Evolutionary conservation across 345 rosid species (phyloP).

Genomic region (Pugionium dolabratum): DNA sequence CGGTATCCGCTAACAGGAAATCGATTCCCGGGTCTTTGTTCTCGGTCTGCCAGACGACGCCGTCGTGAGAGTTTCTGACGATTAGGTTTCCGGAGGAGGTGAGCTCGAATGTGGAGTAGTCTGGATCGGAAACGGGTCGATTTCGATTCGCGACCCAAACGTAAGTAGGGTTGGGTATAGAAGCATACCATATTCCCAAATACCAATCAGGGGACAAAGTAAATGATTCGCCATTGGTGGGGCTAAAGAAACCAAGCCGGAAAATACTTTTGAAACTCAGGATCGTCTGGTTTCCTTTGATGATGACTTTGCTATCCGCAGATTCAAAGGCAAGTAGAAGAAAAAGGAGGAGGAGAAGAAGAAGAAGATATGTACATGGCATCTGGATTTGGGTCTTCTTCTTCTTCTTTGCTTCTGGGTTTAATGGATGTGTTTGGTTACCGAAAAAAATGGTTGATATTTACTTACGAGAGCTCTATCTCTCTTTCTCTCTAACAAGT

Average conservation of each 20-base stretch:
- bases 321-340: constrained; percentile 20
- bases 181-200: constrained; percentile 40
- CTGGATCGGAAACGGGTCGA: constrained; percentile 46
- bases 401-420: neutral
- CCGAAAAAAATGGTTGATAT: constrained; percentile 7
- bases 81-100: constrained; percentile 48
- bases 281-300: constrained; percentile 54
- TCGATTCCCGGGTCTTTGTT: constrained; percentile 34
- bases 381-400: constrained; percentile 36
- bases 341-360: constrained; percentile 14
- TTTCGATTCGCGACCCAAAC: constrained; percentile 63
- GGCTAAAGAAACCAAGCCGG: constrained; percentile 40
- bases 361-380: constrained; percentile 28
- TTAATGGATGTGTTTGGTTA: constrained; percentile 7
- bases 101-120: constrained; percentile 47
- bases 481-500: neutral
- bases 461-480: constrained; percentile 4
- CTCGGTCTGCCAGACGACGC: constrained; percentile 48
- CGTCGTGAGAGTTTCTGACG: constrained; percentile 40
- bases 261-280: constrained; percentile 49
- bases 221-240: constrained; percentile 38
- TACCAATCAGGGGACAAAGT: constrained; percentile 27
- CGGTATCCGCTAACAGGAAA: constrained; percentile 39
- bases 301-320: constrained; percentile 31
- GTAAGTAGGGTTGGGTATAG: constrained; percentile 22